Evolutionary conservation across 1,139 yeast genomes (phyloP).

Genomic region (Geotrichum carabidarum): DNA sequence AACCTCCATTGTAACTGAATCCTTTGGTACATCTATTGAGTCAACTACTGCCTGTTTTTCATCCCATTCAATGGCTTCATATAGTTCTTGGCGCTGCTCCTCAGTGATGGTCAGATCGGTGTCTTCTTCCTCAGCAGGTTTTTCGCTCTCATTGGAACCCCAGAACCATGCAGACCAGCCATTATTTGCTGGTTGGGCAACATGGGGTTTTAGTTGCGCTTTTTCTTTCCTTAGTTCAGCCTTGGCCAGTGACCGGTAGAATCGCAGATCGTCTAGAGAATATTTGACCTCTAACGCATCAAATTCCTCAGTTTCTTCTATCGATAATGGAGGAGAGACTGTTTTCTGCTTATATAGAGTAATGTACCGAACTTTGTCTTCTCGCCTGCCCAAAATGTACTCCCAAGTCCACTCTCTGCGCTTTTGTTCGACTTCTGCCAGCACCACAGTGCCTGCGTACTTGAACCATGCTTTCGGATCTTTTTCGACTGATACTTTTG

Average conservation of each 20-base stretch:
- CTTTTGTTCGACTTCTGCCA: constrained; percentile 73
- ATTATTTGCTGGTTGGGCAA: constrained; percentile 13
- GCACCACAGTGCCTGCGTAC: constrained; percentile 70
- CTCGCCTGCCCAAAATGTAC: constrained; percentile 62
- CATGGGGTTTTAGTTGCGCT: constrained; percentile 23
- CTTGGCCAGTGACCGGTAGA: constrained; percentile 78
- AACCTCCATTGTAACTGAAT: constrained; percentile 61
- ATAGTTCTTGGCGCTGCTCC: constrained; percentile 59
- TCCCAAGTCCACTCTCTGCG: constrained; percentile 89
- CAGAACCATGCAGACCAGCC: constrained; percentile 40
- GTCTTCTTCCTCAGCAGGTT: constrained; percentile 21
- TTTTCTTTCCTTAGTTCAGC: constrained; percentile 57
- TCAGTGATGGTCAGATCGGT: constrained; percentile 40
- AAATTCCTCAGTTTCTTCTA: constrained; percentile 43
- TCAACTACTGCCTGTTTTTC: constrained; percentile 54
- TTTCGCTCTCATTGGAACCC: constrained; percentile 29
- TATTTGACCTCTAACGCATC: constrained; percentile 55
- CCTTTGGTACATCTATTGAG: constrained; percentile 65
- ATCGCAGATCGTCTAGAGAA: constrained; percentile 71
- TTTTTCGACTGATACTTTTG: constrained; percentile 53
- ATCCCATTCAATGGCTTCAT: constrained; percentile 90
- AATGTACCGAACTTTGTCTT: constrained; percentile 66
- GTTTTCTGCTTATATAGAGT: constrained; percentile 54
- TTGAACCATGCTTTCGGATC: constrained; percentile 77
- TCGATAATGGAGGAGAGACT: constrained; percentile 28